These are phyloP conservation scores for Juglanconis juglandina DNA, from an alignment of 2,329 filamentous ascomycete species.

Conservation along the genomic window DNA sequence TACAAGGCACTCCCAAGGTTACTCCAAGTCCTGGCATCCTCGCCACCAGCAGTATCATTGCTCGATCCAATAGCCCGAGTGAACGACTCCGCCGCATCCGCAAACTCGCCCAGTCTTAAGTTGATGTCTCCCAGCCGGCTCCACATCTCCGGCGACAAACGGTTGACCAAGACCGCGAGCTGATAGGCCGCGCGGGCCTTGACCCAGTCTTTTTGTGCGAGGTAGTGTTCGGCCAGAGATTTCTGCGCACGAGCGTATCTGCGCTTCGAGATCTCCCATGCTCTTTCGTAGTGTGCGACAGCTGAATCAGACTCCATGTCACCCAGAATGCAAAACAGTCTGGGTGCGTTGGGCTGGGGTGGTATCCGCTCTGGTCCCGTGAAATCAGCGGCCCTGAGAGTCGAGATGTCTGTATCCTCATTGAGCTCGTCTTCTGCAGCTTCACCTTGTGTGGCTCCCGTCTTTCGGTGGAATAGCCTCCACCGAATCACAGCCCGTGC, in stretches of 20 bases:
- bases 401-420: slow-evolving; percentile 53
- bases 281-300: slow-evolving; percentile 69
- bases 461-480: slow-evolving; percentile 70
- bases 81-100: slow-evolving; percentile 79
- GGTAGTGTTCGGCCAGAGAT: slow-evolving; percentile 76
- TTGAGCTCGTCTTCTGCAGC: slow-evolving; percentile 42
- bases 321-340: slow-evolving; percentile 88
- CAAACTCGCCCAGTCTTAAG: slow-evolving; percentile 72
- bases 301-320: slow-evolving; percentile 74
- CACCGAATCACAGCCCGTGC: slow-evolving; percentile 72
- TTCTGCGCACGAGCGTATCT: slow-evolving; percentile 85
- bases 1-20: slow-evolving; percentile 85
- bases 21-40: slow-evolving; percentile 89
- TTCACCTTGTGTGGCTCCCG: slow-evolving; percentile 21
- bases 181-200: slow-evolving; percentile 75
- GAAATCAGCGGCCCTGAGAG: slow-evolving; percentile 52
- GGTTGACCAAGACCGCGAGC: slow-evolving; percentile 73
- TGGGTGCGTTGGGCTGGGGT: slow-evolving; percentile 75
- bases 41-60: slow-evolving; percentile 65
- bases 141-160: slow-evolving; percentile 81
- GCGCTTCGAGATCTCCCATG: slow-evolving; percentile 79
- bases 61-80: slow-evolving; percentile 69
- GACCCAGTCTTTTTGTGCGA: slow-evolving; percentile 61
- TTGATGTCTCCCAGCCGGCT: slow-evolving; percentile 85
- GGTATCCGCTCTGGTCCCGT: slow-evolving; percentile 65